These are phyloP conservation scores for Kazachstania psychrophila DNA, from an alignment of 805 yeast species.

Conservation along the genomic window DNA sequence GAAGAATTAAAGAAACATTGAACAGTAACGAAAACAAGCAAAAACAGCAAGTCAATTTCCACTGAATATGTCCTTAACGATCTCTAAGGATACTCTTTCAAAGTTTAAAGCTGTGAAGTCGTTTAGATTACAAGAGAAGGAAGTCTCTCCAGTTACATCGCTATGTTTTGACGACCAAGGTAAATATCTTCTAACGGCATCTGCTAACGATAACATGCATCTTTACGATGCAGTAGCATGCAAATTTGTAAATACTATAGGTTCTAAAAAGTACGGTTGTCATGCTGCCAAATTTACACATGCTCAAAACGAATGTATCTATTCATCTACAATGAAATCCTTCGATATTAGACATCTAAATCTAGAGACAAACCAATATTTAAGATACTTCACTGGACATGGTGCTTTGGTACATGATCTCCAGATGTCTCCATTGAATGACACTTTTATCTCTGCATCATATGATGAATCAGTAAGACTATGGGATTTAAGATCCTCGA, in stretches of 20 bases:
- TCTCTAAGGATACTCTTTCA: conserved; percentile 22
- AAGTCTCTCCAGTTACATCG: conserved; percentile 51
- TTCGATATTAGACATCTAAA: conserved; percentile 68
- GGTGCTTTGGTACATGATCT: conserved; percentile 62
- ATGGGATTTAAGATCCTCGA: conserved; percentile 75
- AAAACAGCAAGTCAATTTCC: neutral
- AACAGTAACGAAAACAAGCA: neutral
- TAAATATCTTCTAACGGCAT: conserved; percentile 61
- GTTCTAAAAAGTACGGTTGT: conserved; percentile 86
- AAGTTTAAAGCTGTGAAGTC: conserved; percentile 38
- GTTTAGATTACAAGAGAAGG: conserved; percentile 40
- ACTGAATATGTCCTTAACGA: conserved; percentile 13
- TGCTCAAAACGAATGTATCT: conserved; percentile 58
- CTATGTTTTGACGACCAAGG: conserved; percentile 81
- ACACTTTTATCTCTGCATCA: conserved; percentile 56
- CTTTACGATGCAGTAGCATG: conserved; percentile 73
- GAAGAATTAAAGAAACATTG: neutral
- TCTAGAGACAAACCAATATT: conserved; percentile 64
- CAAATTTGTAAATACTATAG: conserved; percentile 54
- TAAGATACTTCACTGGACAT: conserved; percentile 86
- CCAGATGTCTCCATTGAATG: conserved; percentile 63
- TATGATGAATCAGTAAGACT: conserved; percentile 70
- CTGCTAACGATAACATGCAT: conserved; percentile 75
- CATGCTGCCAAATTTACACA: conserved; percentile 81
- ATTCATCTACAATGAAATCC: conserved; percentile 76